Percentiles rank a stretch among this genome's conserved stretches.
Evolutionary conservation across 2,329 filamentous ascomycete genomes (phyloP).

Genomic region (Cladosporium sp.): DNA sequence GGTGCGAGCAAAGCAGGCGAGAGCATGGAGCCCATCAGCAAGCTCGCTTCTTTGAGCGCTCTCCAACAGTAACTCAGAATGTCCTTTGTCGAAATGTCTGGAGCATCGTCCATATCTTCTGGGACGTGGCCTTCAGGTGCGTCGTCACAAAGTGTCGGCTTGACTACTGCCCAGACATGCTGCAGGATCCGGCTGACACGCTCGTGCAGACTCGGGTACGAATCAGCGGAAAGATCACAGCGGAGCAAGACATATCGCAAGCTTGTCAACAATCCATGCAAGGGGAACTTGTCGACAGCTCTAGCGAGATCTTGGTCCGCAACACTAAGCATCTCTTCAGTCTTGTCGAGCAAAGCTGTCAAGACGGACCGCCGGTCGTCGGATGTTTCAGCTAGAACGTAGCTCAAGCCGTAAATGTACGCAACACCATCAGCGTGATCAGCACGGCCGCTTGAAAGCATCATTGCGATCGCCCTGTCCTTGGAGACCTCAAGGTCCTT

Average conservation of each 20-base stretch:
- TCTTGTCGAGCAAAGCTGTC: conserved; percentile 41
- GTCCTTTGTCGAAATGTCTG: conserved; percentile 79
- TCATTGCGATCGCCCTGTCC: conserved; percentile 52
- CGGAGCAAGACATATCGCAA: conserved; percentile 32
- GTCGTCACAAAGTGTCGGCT: conserved; percentile 81
- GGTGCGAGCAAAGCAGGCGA: conserved; percentile 1
- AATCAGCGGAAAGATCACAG: neutral
- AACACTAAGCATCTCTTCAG: conserved; percentile 65
- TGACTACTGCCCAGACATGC: conserved; percentile 75
- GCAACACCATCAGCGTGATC: conserved; percentile 93
- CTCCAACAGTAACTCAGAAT: conserved; percentile 93
- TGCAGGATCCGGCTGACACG: conserved; percentile 40
- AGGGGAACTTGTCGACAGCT: conserved; percentile 53
- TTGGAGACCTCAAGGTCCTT: neutral
- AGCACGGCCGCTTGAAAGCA: conserved; percentile 73
- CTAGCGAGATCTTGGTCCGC: conserved; percentile 65
- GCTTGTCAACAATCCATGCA: conserved; percentile 44
- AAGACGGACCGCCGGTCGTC: neutral
- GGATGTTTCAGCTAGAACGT: conserved; percentile 40
- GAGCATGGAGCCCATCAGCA: conserved; percentile 29
- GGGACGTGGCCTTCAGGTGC: conserved; percentile 87
- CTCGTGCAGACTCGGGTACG: conserved; percentile 54
- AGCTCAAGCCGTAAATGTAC: conserved; percentile 70
- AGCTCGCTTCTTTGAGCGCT: conserved; percentile 92
- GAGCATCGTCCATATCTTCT: conserved; percentile 70